Evolutionary conservation across 805 yeast genomes (phyloP), one percentile per base, ranked within the genome.

Genomic region (Dipodascopsis uninucleata): DNA sequence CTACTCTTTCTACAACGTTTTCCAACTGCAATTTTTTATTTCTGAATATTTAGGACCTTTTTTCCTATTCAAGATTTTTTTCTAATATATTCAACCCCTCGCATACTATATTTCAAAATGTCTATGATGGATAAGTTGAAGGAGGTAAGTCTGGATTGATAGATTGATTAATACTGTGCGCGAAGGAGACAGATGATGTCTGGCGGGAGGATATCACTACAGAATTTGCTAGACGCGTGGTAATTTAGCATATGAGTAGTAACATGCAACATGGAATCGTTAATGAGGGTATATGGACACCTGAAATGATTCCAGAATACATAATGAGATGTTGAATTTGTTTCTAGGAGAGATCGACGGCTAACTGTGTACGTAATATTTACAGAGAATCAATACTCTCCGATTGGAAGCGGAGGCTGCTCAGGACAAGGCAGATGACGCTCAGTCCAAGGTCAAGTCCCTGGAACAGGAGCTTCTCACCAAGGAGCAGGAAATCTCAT

Each of bases 331-430:
- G 49, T 31, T 32, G 47, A 48, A 37, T 45, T 43, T 4, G 39
- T 28, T 16, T 26, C 28, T 22, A n/a, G n/a, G n/a, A n/a, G n/a
- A n/a, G n/a, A n/a, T n/a, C n/a, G n/a, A n/a, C 39, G 36, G 39
- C 35, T 43, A 40, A 34, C 14, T 32, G 14, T 31, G 32, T 7
- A 17, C 17, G 2, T 16, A 32, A 3, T 9, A 14, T 34, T 20
- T 25, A 23, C 55, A 85, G 94, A 88, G 87, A 78, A 74, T 88
- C 72, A 82, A 74, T 76, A 81, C 81, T 70, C 80, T 93, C 69
- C 89, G 90, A 72, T 75, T 85, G 61, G 97, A 93, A 66, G 90
- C 96, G 58, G 98, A 93, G 74, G 75, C 82, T 61, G 94, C 98
- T 87, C 96, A 90, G 74, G 96, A 87, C 68, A 86, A 88, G 75